Evolutionary conservation across 768 basidiomycete genomes (phyloP).

Genomic region (Jaapia argillacea): DNA sequence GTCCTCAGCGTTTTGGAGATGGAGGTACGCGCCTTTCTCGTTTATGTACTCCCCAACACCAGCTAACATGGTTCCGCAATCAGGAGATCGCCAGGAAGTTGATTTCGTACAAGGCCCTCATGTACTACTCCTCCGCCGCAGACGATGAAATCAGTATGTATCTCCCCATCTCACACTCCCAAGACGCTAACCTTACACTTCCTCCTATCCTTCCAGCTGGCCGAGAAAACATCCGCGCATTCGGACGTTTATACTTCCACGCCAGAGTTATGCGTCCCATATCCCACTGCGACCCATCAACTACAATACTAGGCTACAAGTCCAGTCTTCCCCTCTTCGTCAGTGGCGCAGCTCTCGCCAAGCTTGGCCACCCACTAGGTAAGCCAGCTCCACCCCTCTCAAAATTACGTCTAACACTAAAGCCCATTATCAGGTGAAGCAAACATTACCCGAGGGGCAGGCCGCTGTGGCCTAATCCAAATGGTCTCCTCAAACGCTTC

Average conservation of each 20-base stretch:
- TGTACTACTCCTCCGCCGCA: slow-evolving; percentile 80
- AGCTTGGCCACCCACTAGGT: slow-evolving; percentile 79
- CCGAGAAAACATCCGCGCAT: slow-evolving; percentile 69
- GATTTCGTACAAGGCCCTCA: slow-evolving; percentile 64
- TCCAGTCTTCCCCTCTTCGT: slow-evolving; percentile 77
- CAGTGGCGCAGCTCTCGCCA: slow-evolving; percentile 75
- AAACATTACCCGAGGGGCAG: slow-evolving; percentile 70
- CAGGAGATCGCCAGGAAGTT: slow-evolving; percentile 65
- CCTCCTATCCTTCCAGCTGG: slow-evolving; percentile 30
- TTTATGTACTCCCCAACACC: neutral
- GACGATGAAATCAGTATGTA: slow-evolving; percentile 75
- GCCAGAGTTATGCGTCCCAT: slow-evolving; percentile 71
- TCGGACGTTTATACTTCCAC: slow-evolving; percentile 78
- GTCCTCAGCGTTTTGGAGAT: slow-evolving; percentile 76
- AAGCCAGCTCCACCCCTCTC: slow-evolving; percentile 3
- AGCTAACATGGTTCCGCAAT: neutral
- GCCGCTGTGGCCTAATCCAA: slow-evolving; percentile 62
- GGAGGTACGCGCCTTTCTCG: slow-evolving; percentile 51
- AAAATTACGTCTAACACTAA: neutral
- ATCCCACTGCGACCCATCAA: slow-evolving; percentile 55
- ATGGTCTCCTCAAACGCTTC: slow-evolving; percentile 80
- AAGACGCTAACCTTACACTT: slow-evolving; percentile 2
- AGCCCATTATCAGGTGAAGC: slow-evolving; percentile 47
- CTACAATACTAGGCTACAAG: slow-evolving; percentile 61
- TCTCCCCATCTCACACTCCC: neutral